Evolutionary conservation across 2,329 filamentous ascomycete species (phyloP).

Genomic region (Leptographium flavum): DNA sequence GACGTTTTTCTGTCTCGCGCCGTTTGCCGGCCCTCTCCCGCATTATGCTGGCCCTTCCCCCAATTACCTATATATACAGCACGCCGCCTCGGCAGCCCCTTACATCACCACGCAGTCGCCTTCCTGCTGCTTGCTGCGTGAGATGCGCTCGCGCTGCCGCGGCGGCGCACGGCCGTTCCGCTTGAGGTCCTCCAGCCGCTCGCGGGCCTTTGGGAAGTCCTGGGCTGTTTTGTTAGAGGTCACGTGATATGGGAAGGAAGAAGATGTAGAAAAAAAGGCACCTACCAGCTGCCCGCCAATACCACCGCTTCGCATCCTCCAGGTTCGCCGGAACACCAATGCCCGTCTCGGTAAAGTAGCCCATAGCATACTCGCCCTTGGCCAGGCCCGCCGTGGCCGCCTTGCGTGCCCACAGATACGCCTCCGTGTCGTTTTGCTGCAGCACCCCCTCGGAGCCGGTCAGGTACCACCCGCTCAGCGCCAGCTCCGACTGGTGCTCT

Average conservation of each 20-base stretch:
- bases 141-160: constrained; percentile 65
- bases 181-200: constrained; percentile 85
- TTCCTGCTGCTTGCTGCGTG: constrained; percentile 74
- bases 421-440: constrained; percentile 85
- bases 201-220: constrained; percentile 84
- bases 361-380: constrained; percentile 97
- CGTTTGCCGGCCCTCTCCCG: too few relatives aligned
- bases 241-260: constrained; percentile 20
- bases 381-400: constrained; percentile 75
- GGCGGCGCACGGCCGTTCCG: constrained; percentile 57
- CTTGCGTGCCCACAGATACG: constrained; percentile 93
- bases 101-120: constrained; percentile 82
- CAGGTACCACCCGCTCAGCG: constrained; percentile 83
- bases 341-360: constrained; percentile 90
- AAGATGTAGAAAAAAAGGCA: constrained; percentile 29
- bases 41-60: background rate
- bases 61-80: too few relatives aligned
- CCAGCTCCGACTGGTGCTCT: constrained; percentile 83
- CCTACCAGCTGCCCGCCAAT: constrained; percentile 92
- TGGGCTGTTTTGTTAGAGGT: too few relatives aligned
- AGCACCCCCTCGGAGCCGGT: constrained; percentile 81
- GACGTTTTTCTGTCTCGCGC: too few relatives aligned
- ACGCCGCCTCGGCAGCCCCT: constrained; percentile 9
- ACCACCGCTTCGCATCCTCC: constrained; percentile 96
- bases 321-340: constrained; percentile 77